Evolutionary conservation across 192 early-diverging fungal species (phyloP), one percentile per base, ranked within the genome.

Genomic region (Entomortierella beljakovae): DNA sequence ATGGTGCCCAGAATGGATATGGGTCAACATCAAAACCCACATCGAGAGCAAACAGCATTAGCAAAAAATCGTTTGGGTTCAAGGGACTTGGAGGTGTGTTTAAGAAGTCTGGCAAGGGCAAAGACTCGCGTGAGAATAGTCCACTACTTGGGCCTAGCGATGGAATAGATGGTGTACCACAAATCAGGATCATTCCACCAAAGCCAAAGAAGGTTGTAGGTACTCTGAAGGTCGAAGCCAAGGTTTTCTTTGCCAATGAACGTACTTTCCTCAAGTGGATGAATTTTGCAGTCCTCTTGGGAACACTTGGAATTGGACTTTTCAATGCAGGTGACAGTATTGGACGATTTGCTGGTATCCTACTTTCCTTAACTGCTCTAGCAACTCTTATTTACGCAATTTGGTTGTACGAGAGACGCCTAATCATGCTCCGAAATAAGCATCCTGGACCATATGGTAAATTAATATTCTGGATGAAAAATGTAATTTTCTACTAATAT

Each of bases 191-290:
- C 23, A 79, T 79, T 38, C 75, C 75, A 42, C 75, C 75, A 2
- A 79, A 70, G 57, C 88, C 83, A 22, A 83, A 82, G 67, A 87
- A 85, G 57, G 55, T 84, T 18, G 61, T 67, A 2, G 85, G 82
- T 25, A 83, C 90, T 9, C 77, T 93, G 22, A 87, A 91, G 46
- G 89, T 94, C 15, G 94, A 96, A 63, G 92, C 94, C 16, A 96
- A 96, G 83, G 90, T 93, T 8, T 94, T 90, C 58, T 93, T 96
- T 81, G 93, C 93, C 46, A 96, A 96, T 64, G 94, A 96, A 80
- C 85, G 94, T 43, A 94, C 93, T 0, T 96, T 94, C 75, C 84
- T 96, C 43, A 84, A 88, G 23, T 96, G 94, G 94, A 85, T 94
- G 85, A 89, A 91, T 43, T 92, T 90, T 87, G 89, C 87, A 57